Base-by-base conservation (phyloP, 192 early-diverging fungal species). In the Coemansia sp. region DNA sequence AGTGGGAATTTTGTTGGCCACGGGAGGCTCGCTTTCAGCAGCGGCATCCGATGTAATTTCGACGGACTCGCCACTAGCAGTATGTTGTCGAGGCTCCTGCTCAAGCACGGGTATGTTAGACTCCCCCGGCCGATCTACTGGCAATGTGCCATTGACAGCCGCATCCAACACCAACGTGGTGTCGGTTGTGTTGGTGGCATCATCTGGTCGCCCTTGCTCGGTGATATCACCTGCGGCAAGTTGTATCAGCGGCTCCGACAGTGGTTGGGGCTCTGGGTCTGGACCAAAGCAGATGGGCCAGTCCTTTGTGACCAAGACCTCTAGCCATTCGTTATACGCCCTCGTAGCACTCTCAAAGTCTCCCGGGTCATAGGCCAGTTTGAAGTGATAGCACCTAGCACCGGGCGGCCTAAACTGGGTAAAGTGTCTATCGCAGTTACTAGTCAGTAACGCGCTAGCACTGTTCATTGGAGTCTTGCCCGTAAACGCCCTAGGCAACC, bases 401-500 rank as follows among this genome's bases (percentile, higher is more conserved):
- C 89, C 90, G 27, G 81, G 81, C 0, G 90, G 91, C 57, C 90
- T 88, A 71, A 89, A 89, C 41, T 87, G 84, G 41, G 87, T 75
- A 84, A 93, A 94, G 66, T 90, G 88, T 59, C 87, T 84, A 70
- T 94, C 93, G 14, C 85, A 83, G 51, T 93, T 93, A 44, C 89
- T 89, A 6, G 93, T 93, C 60, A 94, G 72, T 51, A 90, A 77
- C 6, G 90, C 89, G 21, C 89, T 91, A 3, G 90, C 90, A 27
- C 89, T 91, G 67, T 93, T 94, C 84, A 84, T 83, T 0, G 93
- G 93, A 31, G 92, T 94, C 85, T 95, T 95, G 59, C 95, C 95
- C 27, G 86, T 88, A 73, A 96, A 97, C 40, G 91, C 89, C 61
- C 86, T 77, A 45, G 94, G 95, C 59, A 96, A 76, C 19, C 87